phyloP scores from a whole-genome alignment of 2,329 filamentous ascomycete genomes.

The Diaporthe longicolla region DNA sequence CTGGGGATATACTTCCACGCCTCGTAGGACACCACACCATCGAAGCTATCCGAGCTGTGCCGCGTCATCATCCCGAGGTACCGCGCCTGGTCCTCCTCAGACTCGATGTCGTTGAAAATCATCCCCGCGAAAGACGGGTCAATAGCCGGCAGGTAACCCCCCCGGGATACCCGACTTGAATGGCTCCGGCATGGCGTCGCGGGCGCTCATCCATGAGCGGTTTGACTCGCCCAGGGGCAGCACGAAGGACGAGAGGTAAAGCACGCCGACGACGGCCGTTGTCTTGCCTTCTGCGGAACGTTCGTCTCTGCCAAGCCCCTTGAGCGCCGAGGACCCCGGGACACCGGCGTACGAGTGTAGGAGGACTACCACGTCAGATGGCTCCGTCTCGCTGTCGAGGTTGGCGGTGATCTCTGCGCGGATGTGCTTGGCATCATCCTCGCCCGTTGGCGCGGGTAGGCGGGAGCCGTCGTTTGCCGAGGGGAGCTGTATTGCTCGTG shows the following conservation, averaged over 20 bases:
- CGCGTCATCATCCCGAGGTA: conserved; percentile 32
- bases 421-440: conserved; percentile 44
- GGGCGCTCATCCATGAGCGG: conserved; percentile 31
- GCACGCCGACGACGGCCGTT: conserved; percentile 50
- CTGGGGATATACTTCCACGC: conserved; percentile 43
- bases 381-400: conserved; percentile 46
- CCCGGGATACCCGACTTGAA: conserved; percentile 35
- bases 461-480: conserved; percentile 43
- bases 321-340: conserved; percentile 49
- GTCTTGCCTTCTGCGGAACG: conserved; percentile 47
- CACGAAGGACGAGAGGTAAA: conserved; percentile 48
- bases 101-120: conserved; percentile 37
- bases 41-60: conserved; percentile 44
- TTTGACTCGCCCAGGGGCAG: conserved; percentile 35
- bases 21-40: conserved; percentile 42
- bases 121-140: not conserved
- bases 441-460: conserved; percentile 35
- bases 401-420: conserved; percentile 32
- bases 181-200: conserved; percentile 16
- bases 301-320: conserved; percentile 47
- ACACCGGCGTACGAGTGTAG: conserved; percentile 54
- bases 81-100: conserved; percentile 5
- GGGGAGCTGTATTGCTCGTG: conserved; percentile 32
- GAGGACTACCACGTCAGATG: conserved; percentile 48
- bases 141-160: conserved; percentile 37